Base-by-base conservation (phyloP, 805 yeast genomes). In the Barnettozyma wickerhamii region DNA sequence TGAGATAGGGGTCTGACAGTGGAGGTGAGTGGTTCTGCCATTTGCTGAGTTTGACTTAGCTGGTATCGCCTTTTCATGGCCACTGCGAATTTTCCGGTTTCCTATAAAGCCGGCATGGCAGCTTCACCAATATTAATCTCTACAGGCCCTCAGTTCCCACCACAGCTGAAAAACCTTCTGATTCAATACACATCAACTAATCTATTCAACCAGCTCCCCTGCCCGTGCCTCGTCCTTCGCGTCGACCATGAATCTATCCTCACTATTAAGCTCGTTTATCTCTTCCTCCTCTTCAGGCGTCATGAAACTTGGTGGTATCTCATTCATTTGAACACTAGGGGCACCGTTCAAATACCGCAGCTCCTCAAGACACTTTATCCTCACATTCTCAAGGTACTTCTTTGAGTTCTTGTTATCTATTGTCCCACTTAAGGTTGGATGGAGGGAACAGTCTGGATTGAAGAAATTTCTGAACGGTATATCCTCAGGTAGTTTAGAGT, bases 261-360 rank as follows among this genome's bases (percentile, higher is more conserved):
- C 67, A 38, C 58, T 57, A 38, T 62, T 60, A 31, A 69, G 33
- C 27, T 51, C 58, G 32, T 60, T 62, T 13, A 65, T 36, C 28
- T 43, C 46, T 13, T 33, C 43, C 28, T 43, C 50, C 51, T 81
- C 87, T 15, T 62, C 55, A 36, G 43, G 40, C 1, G 50, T 38
- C 13, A 48, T n/a, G 18, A 48, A 48, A 30, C 63, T 66, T 1
- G 96, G 96, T 4, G 96, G 96, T 6, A 85, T 75, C 46, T 84
- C 89, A 45, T 75, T 81, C 95, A 89, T 86, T 49, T 84, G 82
- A 7, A 91, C 96, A 48, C 93, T 81, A 6, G 98, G 98, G 0
- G 97, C 96, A 35, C 89, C 89, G 52, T 85, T 85, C 43, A 90
- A 62, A 53, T 71, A 84, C 49, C 96, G 63, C 36, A 90, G 67